Conservation (phyloP, 805 yeast genomes). For the Candida maris region DNA sequence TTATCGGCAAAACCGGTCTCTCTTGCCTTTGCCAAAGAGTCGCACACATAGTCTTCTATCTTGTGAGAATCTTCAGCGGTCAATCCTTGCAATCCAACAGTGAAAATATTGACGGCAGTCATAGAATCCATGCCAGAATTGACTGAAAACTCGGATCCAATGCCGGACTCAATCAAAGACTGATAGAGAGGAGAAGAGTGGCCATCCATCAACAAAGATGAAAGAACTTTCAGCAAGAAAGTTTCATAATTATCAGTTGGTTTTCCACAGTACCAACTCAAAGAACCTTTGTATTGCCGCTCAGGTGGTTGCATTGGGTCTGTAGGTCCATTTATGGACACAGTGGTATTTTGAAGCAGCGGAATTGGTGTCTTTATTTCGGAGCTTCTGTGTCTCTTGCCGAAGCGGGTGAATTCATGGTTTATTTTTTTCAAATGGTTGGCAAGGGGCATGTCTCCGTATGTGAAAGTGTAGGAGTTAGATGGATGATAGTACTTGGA, state of each 20-base stretch:
- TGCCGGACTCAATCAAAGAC: conserved; percentile 76
- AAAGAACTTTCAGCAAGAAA: conserved; percentile 67
- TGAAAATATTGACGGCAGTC: conserved; percentile 71
- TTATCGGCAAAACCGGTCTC: conserved; percentile 46
- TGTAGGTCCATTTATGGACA: conserved; percentile 63
- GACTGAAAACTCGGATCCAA: conserved; percentile 81
- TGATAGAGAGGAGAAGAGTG: conserved; percentile 90
- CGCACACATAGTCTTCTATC: conserved; percentile 46
- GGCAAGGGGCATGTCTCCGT: conserved; percentile 70
- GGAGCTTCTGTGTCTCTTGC: conserved; percentile 37
- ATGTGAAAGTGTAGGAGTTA: conserved; percentile 80
- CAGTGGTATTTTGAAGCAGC: conserved; percentile 32
- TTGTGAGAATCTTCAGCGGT: conserved; percentile 40
- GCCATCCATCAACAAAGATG: conserved; percentile 77
- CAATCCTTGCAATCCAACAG: conserved; percentile 83
- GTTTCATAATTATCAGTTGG: conserved; percentile 68
- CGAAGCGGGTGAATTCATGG: conserved; percentile 48
- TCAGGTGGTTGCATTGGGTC: conserved; percentile 71
- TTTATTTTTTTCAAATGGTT: conserved; percentile 58
- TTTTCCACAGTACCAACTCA: conserved; percentile 85
- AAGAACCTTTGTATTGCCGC: conserved; percentile 71
- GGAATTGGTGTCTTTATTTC: conserved; percentile 46
- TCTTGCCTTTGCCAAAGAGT: conserved; percentile 43
- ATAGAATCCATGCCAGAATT: conserved; percentile 86
- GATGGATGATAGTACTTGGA: conserved; percentile 79